A percentile compares a stretch with the other conserved stretches of the same genome.
Conservation (phyloP, 352 stramenopile species). For the Phytophthora meadii region DNA sequence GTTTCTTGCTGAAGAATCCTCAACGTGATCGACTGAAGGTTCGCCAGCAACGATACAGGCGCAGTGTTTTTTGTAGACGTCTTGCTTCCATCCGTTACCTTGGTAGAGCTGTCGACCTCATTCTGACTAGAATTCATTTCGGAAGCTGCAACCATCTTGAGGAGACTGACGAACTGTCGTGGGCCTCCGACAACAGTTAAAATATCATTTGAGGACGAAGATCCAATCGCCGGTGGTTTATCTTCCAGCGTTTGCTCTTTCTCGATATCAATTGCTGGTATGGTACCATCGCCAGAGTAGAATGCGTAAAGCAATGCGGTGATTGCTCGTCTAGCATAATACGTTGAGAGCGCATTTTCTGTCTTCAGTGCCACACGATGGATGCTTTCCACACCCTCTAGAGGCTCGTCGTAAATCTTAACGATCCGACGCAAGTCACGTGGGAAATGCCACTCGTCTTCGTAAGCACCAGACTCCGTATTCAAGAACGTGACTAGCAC, state of each 20-base stretch:
- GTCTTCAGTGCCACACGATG: conserved; percentile 77
- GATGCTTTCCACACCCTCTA: conserved; percentile 75
- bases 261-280: background rate
- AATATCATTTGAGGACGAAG: conserved; percentile 45
- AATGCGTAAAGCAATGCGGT: conserved; percentile 41
- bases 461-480: conserved; percentile 85
- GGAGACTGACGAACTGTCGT: conserved; percentile 77
- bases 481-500: conserved; percentile 88
- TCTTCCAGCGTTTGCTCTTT: conserved; percentile 21
- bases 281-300: conserved; percentile 8
- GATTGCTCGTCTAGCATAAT: conserved; percentile 77
- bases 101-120: conserved; percentile 12
- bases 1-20: conserved; percentile 69
- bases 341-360: conserved; percentile 82
- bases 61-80: conserved; percentile 21
- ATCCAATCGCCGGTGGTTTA: conserved; percentile 9
- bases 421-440: conserved; percentile 81
- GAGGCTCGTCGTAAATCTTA: conserved; percentile 80
- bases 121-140: conserved; percentile 65
- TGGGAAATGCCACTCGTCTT: conserved; percentile 83
- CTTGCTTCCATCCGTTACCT: background rate
- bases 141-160: conserved; percentile 84
- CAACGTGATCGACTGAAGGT: conserved; percentile 58
- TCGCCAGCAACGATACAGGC: conserved; percentile 53
- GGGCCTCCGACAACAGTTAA: conserved; percentile 67